Conservation (phyloP, 768 basidiomycete species). For the Cubamyces sp. region DNA sequence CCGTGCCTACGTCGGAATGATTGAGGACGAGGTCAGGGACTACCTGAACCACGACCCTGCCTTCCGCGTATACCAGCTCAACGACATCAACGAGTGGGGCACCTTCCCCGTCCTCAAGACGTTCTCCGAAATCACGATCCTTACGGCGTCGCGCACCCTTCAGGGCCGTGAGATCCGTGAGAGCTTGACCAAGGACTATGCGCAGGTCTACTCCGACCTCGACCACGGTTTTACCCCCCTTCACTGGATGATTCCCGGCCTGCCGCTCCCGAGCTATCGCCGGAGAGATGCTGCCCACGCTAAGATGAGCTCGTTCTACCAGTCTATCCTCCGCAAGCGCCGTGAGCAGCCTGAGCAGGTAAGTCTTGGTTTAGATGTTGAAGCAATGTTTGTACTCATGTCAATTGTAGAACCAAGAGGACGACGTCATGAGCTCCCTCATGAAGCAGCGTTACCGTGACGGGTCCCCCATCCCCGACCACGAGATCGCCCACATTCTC, state of each 20-base stretch:
- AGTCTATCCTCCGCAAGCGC: conserved; percentile 80
- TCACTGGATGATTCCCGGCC: conserved; percentile 93
- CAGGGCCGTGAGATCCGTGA: conserved; percentile 91
- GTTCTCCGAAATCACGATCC: conserved; percentile 88
- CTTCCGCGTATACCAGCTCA: conserved; percentile 65
- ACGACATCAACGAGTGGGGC: conserved; percentile 78
- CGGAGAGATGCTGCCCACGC: conserved; percentile 87
- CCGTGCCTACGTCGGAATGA: conserved; percentile 69
- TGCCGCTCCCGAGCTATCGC: conserved; percentile 90
- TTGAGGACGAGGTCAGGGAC: conserved; percentile 51
- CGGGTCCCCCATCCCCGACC: conserved; percentile 77
- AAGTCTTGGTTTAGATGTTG: conserved; percentile 27
- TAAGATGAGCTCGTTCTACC: conserved; percentile 94
- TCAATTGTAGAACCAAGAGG: conserved; percentile 55
- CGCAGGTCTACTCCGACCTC: conserved; percentile 82
- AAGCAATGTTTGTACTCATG: conserved; percentile 9
- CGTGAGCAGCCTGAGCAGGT: conserved; percentile 52
- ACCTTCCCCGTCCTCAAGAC: conserved; percentile 72
- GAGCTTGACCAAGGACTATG: conserved; percentile 80
- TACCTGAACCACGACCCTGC: conserved; percentile 68
- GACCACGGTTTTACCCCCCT: conserved; percentile 96
- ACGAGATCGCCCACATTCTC: conserved; percentile 97
- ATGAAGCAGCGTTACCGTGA: conserved; percentile 82
- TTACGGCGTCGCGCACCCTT: conserved; percentile 91
- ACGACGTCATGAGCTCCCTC: conserved; percentile 93